Percentiles rank a stretch among this genome's conserved stretches.
These are phyloP conservation scores for Leccinum longicurvipes DNA, from an alignment of 768 basidiomycete genomes.

Conservation along the genomic window DNA sequence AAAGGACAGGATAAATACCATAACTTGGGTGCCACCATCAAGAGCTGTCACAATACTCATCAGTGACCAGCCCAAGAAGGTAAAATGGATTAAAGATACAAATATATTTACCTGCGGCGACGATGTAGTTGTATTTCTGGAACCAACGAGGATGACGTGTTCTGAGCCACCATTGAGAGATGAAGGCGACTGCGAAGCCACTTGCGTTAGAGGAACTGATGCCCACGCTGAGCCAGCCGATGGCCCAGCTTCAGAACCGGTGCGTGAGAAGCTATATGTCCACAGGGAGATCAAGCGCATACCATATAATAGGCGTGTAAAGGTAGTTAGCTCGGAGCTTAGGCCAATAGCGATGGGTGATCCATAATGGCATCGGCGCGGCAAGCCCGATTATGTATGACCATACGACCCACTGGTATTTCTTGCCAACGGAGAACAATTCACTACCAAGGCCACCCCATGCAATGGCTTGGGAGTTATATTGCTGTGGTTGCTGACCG, in stretches of 20 bases:
- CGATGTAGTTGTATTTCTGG: slow-evolving; percentile 35
- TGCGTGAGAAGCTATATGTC: not conserved
- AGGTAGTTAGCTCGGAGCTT: slow-evolving; percentile 23
- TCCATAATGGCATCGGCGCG: slow-evolving; percentile 41
- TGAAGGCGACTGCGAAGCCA: slow-evolving; percentile 23
- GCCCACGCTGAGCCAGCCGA: slow-evolving; percentile 20
- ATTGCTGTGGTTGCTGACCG: slow-evolving; percentile 29
- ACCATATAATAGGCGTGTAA: slow-evolving; percentile 32
- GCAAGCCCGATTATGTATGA: slow-evolving; percentile 31
- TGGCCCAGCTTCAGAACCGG: slow-evolving; percentile 9
- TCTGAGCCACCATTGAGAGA: slow-evolving; percentile 38
- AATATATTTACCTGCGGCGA: slow-evolving; percentile 39
- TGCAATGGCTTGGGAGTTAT: slow-evolving; percentile 34
- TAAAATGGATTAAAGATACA: too few species aligned
- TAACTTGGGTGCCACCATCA: slow-evolving; percentile 44
- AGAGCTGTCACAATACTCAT: slow-evolving; percentile 24
- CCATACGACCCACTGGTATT: slow-evolving; percentile 41
- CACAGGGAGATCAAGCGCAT: slow-evolving; percentile 3
- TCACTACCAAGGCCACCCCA: slow-evolving; percentile 38
- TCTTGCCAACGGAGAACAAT: slow-evolving; percentile 29
- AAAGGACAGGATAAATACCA: slow-evolving; percentile 53
- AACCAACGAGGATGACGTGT: slow-evolving; percentile 37
- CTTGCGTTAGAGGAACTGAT: slow-evolving; percentile 25
- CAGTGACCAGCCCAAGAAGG: not conserved
- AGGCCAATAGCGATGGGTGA: slow-evolving; percentile 36